Evolutionary conservation across 2,329 filamentous ascomycete genomes (phyloP).

Genomic region (Colletotrichum sp.): DNA sequence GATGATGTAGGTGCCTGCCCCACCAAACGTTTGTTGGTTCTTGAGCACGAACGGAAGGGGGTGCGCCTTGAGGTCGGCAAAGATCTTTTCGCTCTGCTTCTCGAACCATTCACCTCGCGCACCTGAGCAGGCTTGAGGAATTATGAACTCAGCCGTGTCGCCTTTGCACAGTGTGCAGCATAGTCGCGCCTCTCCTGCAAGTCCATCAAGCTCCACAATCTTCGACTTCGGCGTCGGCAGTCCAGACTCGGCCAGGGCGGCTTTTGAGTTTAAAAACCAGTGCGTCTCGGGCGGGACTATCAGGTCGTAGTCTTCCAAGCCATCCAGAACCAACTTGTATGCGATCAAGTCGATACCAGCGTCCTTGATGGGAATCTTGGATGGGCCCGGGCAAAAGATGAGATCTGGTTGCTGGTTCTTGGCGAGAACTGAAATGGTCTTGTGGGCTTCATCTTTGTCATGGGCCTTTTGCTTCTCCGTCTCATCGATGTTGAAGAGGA

Average conservation of each 20-base stretch:
- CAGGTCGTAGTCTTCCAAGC: slow-evolving; percentile 31
- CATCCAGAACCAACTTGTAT: slow-evolving; percentile 34
- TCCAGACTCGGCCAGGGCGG: slow-evolving; percentile 35
- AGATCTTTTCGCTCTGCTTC: slow-evolving; percentile 29
- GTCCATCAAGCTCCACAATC: slow-evolving; percentile 28
- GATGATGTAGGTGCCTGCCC: slow-evolving; percentile 39
- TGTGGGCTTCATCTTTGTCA: slow-evolving; percentile 32
- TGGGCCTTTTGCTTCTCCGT: slow-evolving; percentile 25
- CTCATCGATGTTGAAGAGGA: slow-evolving; percentile 35
- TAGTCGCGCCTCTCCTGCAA: slow-evolving; percentile 4
- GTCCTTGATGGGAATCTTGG: slow-evolving; percentile 27
- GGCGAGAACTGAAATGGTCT: slow-evolving; percentile 33
- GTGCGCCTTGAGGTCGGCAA: slow-evolving; percentile 26
- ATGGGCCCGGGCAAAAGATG: slow-evolving; percentile 35
- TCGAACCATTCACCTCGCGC: slow-evolving; percentile 32
- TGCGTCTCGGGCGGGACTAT: slow-evolving; percentile 34
- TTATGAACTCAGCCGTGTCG: slow-evolving; percentile 21
- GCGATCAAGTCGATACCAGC: slow-evolving; percentile 31
- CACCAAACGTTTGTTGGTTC: slow-evolving; percentile 41
- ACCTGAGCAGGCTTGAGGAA: slow-evolving; percentile 32
- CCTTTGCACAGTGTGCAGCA: slow-evolving; percentile 31
- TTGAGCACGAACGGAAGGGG: slow-evolving; percentile 40
- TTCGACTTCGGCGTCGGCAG: slow-evolving; percentile 35
- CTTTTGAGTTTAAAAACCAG: slow-evolving; percentile 41
- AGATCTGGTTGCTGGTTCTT: slow-evolving; percentile 32